Conservation (phyloP, 257 asterid species). For the Solanum habrochaites region DNA sequence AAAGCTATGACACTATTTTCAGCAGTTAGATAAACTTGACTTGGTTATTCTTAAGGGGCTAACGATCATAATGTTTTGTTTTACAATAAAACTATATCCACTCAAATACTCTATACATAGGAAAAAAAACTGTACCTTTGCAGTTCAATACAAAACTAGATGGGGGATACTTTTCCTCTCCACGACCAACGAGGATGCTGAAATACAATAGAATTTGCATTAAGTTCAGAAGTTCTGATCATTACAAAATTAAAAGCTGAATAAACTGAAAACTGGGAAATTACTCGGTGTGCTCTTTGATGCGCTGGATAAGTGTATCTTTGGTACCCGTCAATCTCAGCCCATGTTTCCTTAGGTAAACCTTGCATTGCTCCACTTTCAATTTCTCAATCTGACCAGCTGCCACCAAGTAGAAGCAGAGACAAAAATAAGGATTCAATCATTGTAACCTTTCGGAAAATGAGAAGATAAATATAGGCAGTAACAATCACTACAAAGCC, state of each 20-base stretch:
- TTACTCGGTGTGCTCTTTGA: constrained; percentile 75
- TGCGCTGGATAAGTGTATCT: constrained; percentile 47
- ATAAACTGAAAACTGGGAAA: background rate
- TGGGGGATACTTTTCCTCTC: constrained; percentile 67
- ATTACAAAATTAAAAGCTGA: background rate
- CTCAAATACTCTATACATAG: background rate
- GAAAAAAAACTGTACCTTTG: constrained; percentile 46
- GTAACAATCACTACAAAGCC: background rate
- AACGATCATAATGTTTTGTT: background rate
- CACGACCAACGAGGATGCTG: constrained; percentile 63
- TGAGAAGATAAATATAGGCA: background rate
- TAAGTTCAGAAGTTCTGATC: background rate
- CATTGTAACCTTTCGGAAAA: background rate
- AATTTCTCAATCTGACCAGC: constrained; percentile 46
- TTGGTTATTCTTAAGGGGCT: background rate
- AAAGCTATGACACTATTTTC: background rate
- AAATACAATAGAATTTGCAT: background rate
- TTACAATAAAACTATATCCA: background rate
- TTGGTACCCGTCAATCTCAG: constrained; percentile 80
- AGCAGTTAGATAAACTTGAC: background rate
- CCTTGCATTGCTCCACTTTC: constrained; percentile 76
- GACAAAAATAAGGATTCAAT: background rate
- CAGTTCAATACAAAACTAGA: constrained; percentile 72
- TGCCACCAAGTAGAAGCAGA: constrained; percentile 10
- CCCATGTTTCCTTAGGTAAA: constrained; percentile 68